phyloP scores from a whole-genome alignment of 2,329 filamentous ascomycete genomes.

The Elsinoe batatas region DNA sequence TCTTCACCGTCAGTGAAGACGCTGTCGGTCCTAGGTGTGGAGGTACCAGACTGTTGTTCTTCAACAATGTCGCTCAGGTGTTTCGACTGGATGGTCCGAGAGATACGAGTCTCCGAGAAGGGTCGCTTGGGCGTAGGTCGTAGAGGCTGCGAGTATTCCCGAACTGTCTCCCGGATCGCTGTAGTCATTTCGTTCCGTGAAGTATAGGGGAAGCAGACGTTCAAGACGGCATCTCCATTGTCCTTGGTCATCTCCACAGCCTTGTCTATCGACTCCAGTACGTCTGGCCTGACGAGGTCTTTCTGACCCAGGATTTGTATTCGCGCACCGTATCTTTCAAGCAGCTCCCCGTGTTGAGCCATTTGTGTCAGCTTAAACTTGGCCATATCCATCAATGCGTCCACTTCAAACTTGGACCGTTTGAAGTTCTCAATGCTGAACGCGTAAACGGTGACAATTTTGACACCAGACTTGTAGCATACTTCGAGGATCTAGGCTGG shows the following conservation, averaged over 20 bases:
- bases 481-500: conserved; percentile 68
- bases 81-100: conserved; percentile 62
- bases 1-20: conserved; percentile 13
- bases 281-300: conserved; percentile 74
- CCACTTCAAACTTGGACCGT: conserved; percentile 89
- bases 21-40: conserved; percentile 4
- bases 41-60: conserved; percentile 14
- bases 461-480: conserved; percentile 95
- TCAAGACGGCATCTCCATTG: conserved; percentile 71
- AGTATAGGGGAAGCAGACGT: conserved; percentile 97
- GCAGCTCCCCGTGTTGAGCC: conserved; percentile 81
- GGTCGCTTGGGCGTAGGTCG: conserved; percentile 46
- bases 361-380: conserved; percentile 90
- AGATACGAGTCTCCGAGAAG: conserved; percentile 82
- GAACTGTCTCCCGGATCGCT: conserved; percentile 76
- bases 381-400: conserved; percentile 94
- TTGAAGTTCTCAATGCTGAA: conserved; percentile 99
- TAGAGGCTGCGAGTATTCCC: conserved; percentile 67
- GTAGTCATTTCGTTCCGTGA: conserved; percentile 91
- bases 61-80: conserved; percentile 34
- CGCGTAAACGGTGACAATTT: conserved; percentile 93
- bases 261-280: conserved; percentile 76
- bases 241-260: conserved; percentile 78
- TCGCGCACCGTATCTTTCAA: conserved; percentile 84
- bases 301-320: conserved; percentile 79